These are phyloP conservation scores for Herpetomonas tarakana DNA, from an alignment of 208 protist species.

Conservation along the genomic window DNA sequence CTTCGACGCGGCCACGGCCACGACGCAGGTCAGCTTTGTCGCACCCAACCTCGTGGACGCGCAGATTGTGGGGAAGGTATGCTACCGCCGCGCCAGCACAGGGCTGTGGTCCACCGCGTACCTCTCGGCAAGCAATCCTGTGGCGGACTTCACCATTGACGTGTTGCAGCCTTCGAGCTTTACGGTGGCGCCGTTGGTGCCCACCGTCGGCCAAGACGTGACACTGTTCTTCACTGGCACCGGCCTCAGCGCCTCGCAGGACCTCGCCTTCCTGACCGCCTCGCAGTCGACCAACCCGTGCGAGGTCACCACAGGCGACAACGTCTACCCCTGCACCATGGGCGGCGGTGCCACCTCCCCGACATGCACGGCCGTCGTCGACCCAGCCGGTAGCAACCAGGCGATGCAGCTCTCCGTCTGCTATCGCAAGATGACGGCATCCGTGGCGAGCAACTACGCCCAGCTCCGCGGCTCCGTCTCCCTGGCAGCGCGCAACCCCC, in stretches of 20 bases:
- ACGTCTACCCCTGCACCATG: slow-evolving; percentile 42
- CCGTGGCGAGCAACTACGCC: slow-evolving; percentile 47
- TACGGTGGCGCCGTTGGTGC: slow-evolving; percentile 30
- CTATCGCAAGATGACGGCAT: slow-evolving; percentile 48
- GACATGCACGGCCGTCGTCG: slow-evolving; percentile 56
- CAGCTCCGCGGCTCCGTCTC: slow-evolving; percentile 40
- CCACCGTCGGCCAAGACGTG: slow-evolving; percentile 48
- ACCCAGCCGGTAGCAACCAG: slow-evolving; percentile 42
- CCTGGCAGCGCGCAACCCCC: slow-evolving; percentile 68
- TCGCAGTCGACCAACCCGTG: slow-evolving; percentile 31
- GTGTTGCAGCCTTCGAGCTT: slow-evolving; percentile 78
- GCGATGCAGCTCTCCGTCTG: slow-evolving; percentile 57
- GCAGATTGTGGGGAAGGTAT: slow-evolving; percentile 62
- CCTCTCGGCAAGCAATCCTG: slow-evolving; percentile 22
- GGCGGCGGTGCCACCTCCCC: slow-evolving; percentile 27
- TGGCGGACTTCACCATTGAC: slow-evolving; percentile 71
- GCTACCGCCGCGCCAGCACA: slow-evolving; percentile 50
- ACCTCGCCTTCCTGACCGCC: slow-evolving; percentile 65
- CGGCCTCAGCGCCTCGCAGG: slow-evolving; percentile 42
- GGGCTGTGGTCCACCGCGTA: slow-evolving; percentile 59
- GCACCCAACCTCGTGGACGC: slow-evolving; percentile 49
- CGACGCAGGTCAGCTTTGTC: slow-evolving; percentile 48
- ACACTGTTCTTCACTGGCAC: slow-evolving; percentile 56
- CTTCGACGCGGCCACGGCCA: slow-evolving; percentile 11
- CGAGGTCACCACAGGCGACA: not conserved